Evolutionary conservation across 768 basidiomycete species (phyloP), one percentile per base, ranked within the genome.

Genomic region (Russula vinacea): DNA sequence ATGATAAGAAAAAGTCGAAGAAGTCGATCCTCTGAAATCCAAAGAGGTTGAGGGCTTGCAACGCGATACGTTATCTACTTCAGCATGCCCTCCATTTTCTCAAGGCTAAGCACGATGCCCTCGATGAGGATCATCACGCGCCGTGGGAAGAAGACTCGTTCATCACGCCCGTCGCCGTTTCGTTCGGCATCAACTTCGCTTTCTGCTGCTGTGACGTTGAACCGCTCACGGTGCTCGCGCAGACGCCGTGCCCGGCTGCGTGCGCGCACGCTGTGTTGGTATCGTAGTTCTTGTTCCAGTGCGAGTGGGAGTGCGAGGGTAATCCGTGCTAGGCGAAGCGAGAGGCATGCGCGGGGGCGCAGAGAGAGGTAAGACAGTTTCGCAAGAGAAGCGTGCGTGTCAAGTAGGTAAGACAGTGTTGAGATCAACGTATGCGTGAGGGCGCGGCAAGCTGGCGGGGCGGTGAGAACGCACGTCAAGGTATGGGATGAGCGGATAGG

Each of bases 341-440:
- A 87, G 40, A 93, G 78, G 11, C 90, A 83, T 2, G 86, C 85
- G 16, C 92, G 86, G 16, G 87, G 86, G 54, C 86, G 78, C 63
- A 94, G 75, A 73, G 92, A 89, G 67, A 92, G 82, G 71, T 90
- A 93, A 14, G 88, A 84, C 29, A 93, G 80, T 56, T 84, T 80
- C 29, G 87, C 84, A 64, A 94, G 87, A 7, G 84, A 83, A 67
- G 85, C 84, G 70, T 92, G 92, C 24, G 92, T 81, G 71, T 94
- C 91, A 66, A 92, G 81, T n/a, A 92, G 82, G 44, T 86, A 84
- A n/a, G 82, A 77, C 62, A 92, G 80, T 69, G 91, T 86, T 24
- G 83, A 75, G 72, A 88, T 86, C 11, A 94, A 80, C 4, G 89
- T 83, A 62, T 86, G 80, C 19, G 92, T 79, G 73, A 90, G 92